These are phyloP conservation scores for Arthroderma sp. DNA, from an alignment of 2,329 filamentous ascomycete species.

Conservation along the genomic window DNA sequence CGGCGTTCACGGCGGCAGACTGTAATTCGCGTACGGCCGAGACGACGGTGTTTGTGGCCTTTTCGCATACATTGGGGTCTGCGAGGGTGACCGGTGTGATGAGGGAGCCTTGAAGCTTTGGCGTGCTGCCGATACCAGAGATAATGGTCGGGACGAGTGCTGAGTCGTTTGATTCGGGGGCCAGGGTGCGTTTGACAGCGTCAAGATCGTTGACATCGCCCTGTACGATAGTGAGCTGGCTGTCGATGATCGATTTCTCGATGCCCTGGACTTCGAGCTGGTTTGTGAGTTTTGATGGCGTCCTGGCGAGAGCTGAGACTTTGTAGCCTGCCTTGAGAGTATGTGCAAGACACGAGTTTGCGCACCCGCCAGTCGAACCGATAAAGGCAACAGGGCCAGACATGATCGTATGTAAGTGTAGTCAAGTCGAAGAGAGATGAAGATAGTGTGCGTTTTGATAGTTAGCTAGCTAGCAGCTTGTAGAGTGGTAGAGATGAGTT, in stretches of 20 bases:
- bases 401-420: neutral
- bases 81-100: constrained; percentile 14
- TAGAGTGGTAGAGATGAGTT: no score
- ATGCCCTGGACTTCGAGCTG: constrained; percentile 32
- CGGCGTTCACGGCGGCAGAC: neutral
- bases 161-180: constrained; percentile 14
- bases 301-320: constrained; percentile 37
- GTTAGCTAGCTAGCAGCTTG: no score
- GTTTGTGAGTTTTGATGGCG: constrained; percentile 35
- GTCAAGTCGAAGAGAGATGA: neutral
- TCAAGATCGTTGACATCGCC: constrained; percentile 34
- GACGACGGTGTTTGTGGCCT: constrained; percentile 13
- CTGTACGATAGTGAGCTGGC: constrained; percentile 34
- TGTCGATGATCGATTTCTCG: constrained; percentile 20
- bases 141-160: constrained; percentile 32
- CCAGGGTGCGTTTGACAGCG: constrained; percentile 28
- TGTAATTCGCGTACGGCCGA: constrained; percentile 13
- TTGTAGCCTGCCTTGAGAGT: constrained; percentile 33
- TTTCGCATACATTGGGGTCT: constrained; percentile 16
- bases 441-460: no score
- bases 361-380: constrained; percentile 39
- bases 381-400: constrained; percentile 33
- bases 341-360: constrained; percentile 30
- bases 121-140: constrained; percentile 27
- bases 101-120: constrained; percentile 14